Percentiles rank a stretch among this genome's conserved stretches.
Conservation (phyloP, 495 filamentous ascomycete genomes). For the Aspergillus ostianus region DNA sequence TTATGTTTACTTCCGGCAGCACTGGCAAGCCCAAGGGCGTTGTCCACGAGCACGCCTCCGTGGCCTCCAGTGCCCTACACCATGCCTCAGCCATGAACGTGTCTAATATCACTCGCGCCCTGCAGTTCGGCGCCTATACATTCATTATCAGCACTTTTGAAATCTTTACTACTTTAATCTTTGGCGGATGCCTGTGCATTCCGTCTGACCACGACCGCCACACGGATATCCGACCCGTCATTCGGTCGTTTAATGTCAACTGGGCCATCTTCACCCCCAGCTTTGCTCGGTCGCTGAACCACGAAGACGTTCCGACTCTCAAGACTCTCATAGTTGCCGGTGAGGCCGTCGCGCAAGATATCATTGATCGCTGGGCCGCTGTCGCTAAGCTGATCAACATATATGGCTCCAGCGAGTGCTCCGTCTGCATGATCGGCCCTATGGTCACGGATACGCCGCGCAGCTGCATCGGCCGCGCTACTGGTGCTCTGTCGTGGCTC, state of each 20-base stretch:
- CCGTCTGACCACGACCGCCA: slow-evolving; percentile 45
- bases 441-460: slow-evolving; percentile 15
- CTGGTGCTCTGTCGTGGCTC: slow-evolving; percentile 31
- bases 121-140: slow-evolving; percentile 61
- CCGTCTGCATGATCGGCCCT: slow-evolving; percentile 9
- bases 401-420: slow-evolving; percentile 37
- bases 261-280: slow-evolving; percentile 32
- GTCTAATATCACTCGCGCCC: slow-evolving; percentile 25
- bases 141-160: slow-evolving; percentile 60
- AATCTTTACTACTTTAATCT: slow-evolving; percentile 56
- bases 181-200: slow-evolving; percentile 56
- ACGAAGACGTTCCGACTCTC: slow-evolving; percentile 29
- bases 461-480: slow-evolving; percentile 17
- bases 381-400: slow-evolving; percentile 21
- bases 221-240: slow-evolving; percentile 27
- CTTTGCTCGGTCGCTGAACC: slow-evolving; percentile 26
- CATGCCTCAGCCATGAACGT: slow-evolving; percentile 15
- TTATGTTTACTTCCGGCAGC: slow-evolving; percentile 41
- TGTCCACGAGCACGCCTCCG: slow-evolving; percentile 35
- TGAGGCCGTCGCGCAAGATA: slow-evolving; percentile 17
- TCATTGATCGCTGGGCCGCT: slow-evolving; percentile 17
- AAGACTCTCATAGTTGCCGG: slow-evolving; percentile 19
- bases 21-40: slow-evolving; percentile 47
- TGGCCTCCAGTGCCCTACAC: slow-evolving; percentile 19
- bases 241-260: slow-evolving; percentile 28